Evolutionary conservation across 78 protist species (phyloP).

Genomic region (Dictyostelium brefeldianum): DNA sequence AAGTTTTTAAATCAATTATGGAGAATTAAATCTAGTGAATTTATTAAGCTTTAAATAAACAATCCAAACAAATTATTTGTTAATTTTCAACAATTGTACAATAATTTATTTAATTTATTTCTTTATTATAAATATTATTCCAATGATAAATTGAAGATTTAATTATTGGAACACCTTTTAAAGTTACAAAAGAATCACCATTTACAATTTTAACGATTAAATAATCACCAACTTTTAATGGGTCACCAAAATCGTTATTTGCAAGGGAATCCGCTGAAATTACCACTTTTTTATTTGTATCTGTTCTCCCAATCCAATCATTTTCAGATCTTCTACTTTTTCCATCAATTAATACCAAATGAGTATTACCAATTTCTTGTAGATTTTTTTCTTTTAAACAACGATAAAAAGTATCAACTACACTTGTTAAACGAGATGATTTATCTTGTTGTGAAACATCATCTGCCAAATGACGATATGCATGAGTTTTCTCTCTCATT

Average conservation of each 20-base stretch:
- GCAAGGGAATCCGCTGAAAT: neutral
- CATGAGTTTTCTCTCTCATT: constrained; percentile 84
- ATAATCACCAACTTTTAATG: constrained; percentile 52
- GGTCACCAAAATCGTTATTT: neutral
- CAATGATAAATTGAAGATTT: constrained; percentile 51
- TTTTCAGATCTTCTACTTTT: constrained; percentile 55
- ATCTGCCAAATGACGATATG: constrained; percentile 67
- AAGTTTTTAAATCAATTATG: constrained; percentile 20
- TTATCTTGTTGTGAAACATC: constrained; percentile 56
- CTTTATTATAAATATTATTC: neutral
- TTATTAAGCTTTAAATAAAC: neutral
- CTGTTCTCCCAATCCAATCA: constrained; percentile 78
- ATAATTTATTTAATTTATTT: neutral
- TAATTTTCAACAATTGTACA: neutral
- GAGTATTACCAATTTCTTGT: constrained; percentile 68
- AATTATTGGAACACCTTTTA: constrained; percentile 49
- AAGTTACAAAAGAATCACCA: constrained; percentile 29
- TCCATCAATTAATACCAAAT: constrained; percentile 75
- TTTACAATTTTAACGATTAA: constrained; percentile 48
- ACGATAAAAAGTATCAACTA: constrained; percentile 61
- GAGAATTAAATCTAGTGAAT: constrained; percentile 36
- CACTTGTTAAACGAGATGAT: constrained; percentile 29
- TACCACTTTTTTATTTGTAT: constrained; percentile 80
- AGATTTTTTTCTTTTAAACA: constrained; percentile 29
- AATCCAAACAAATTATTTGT: too few relatives aligned